Conservation (phyloP, 192 early-diverging fungal genomes). For the Funneliformis mosseae region DNA sequence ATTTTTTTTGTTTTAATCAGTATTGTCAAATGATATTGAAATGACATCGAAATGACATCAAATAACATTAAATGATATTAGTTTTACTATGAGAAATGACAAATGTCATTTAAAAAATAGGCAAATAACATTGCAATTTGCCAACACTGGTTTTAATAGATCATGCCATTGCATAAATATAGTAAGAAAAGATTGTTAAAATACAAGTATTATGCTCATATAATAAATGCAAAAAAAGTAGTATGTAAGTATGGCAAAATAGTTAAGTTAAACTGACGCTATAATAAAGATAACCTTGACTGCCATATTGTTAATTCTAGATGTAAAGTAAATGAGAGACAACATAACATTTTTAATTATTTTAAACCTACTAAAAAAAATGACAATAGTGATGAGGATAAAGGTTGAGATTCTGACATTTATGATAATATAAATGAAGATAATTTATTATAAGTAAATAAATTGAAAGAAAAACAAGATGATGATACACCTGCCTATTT, state of each 20-base stretch:
- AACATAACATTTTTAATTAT: neutral
- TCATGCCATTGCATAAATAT: neutral
- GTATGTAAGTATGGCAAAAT: neutral
- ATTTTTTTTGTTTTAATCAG: too few relatives aligned
- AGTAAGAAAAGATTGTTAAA: neutral
- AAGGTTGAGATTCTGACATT: neutral
- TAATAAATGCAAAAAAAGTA: conserved; percentile 1
- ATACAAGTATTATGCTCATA: neutral
- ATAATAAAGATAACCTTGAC: neutral
- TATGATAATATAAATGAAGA: neutral
- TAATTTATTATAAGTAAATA: neutral
- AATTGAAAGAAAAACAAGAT: neutral
- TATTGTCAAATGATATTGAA: too few relatives aligned
- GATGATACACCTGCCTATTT: too few relatives aligned
- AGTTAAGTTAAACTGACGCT: neutral
- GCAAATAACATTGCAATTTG: too few relatives aligned
- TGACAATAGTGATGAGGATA: neutral
- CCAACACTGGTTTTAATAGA: too few relatives aligned
- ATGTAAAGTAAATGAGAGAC: neutral
- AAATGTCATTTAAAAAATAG: too few relatives aligned
- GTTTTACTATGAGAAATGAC: too few relatives aligned
- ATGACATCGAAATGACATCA: too few relatives aligned
- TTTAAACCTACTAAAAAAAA: neutral
- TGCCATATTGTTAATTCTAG: neutral
- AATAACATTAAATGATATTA: too few relatives aligned